phyloP scores from a whole-genome alignment of 345 rosid species.

The Erodium maritimum region DNA sequence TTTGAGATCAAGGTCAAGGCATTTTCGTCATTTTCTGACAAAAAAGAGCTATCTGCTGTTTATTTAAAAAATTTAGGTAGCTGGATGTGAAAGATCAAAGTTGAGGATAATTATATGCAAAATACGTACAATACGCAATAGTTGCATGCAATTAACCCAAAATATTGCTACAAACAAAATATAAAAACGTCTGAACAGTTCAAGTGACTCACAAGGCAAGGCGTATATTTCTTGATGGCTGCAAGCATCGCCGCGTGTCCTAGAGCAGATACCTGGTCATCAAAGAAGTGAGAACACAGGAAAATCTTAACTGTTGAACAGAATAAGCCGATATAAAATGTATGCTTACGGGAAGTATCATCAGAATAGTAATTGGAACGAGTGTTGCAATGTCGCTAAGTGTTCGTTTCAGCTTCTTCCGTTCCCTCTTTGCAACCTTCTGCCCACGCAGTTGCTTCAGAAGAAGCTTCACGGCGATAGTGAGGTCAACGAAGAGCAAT shows the following conservation, averaged over 20 bases:
- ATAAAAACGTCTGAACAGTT: too few species aligned
- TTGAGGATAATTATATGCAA: too few species aligned
- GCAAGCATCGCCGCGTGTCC: constrained; percentile 62
- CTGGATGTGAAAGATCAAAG: too few species aligned
- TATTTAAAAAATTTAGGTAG: too few species aligned
- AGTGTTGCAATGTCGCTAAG: constrained; percentile 38
- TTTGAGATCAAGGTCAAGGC: too few species aligned
- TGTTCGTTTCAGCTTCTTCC: constrained; percentile 32
- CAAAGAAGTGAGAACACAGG: not conserved
- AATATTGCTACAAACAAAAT: too few species aligned
- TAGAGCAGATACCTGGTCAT: constrained; percentile 37
- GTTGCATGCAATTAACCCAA: too few species aligned
- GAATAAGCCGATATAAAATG: not conserved
- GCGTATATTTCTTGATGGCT: constrained; percentile 39
- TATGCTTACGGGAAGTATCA: constrained; percentile 53
- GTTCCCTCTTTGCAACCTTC: constrained; percentile 28
- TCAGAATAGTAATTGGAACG: constrained; percentile 43
- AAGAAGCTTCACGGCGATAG: constrained; percentile 29
- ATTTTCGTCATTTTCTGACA: too few species aligned
- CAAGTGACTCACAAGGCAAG: constrained; percentile 35
- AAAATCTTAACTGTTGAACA: not conserved
- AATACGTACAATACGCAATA: too few species aligned
- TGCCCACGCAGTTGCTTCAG: constrained; percentile 31
- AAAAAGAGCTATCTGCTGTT: too few species aligned
- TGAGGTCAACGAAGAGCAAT: constrained; percentile 37